These are phyloP conservation scores for Lasiosphaeria miniovina DNA, from an alignment of 495 filamentous ascomycete genomes.

Conservation along the genomic window DNA sequence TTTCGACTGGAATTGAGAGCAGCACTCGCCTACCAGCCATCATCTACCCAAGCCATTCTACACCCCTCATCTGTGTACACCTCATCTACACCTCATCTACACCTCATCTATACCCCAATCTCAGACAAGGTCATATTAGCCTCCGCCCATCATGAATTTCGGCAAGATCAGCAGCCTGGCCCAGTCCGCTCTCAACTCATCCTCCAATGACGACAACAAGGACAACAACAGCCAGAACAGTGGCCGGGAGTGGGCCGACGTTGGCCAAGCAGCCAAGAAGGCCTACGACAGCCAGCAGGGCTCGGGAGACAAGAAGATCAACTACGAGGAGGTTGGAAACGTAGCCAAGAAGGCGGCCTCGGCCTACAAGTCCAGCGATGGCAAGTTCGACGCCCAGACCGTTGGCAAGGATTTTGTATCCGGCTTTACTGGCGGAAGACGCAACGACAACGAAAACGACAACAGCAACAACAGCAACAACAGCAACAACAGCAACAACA, in stretches of 20 bases:
- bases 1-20: neutral
- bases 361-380: conserved; percentile 13
- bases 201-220: conserved; percentile 7
- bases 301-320: conserved; percentile 3
- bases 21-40: neutral
- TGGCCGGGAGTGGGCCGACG: conserved; percentile 10
- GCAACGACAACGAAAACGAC: neutral
- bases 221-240: conserved; percentile 1
- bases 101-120: neutral
- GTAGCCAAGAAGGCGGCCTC: conserved; percentile 18
- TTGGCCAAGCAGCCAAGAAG: conserved; percentile 18
- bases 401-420: conserved; percentile 16
- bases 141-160: conserved; percentile 14
- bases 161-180: conserved; percentile 14
- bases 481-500: too few relatives aligned
- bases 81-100: neutral
- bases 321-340: conserved; percentile 18
- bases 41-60: neutral
- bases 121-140: neutral
- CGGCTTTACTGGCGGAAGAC: conserved; percentile 5
- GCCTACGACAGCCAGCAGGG: conserved; percentile 10
- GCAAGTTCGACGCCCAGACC: conserved; percentile 11
- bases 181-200: conserved; percentile 8
- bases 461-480: too few relatives aligned
- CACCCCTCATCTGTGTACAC: neutral